phyloP scores from a whole-genome alignment of 306 rosid species.

The Ormosia semicastrata region DNA sequence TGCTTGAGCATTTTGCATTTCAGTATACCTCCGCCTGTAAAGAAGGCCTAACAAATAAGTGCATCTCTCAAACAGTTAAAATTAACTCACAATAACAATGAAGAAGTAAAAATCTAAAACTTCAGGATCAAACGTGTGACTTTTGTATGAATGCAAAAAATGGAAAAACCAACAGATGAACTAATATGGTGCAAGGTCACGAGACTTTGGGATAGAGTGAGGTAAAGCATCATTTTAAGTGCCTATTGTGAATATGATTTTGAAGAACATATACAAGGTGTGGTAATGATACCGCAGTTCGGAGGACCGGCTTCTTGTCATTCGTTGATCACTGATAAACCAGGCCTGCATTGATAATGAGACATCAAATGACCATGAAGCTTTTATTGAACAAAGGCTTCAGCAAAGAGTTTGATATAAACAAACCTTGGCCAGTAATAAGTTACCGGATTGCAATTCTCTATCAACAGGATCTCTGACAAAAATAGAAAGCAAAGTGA shows the following conservation, averaged over 20 bases:
- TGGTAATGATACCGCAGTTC: slow-evolving; percentile 67
- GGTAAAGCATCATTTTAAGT: slow-evolving; percentile 1
- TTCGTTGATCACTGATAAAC: slow-evolving; percentile 85
- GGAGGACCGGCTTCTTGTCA: slow-evolving; percentile 97
- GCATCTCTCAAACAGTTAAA: background rate
- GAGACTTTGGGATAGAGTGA: background rate
- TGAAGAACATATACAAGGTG: slow-evolving; percentile 15
- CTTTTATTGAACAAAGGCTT: slow-evolving; percentile 30
- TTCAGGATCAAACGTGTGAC: background rate
- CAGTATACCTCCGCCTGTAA: slow-evolving; percentile 72
- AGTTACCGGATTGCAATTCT: slow-evolving; percentile 66
- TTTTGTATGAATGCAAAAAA: background rate
- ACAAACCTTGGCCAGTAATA: slow-evolving; percentile 82
- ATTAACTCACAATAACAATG: background rate
- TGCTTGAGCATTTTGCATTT: slow-evolving; percentile 68
- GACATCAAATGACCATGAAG: slow-evolving; percentile 32
- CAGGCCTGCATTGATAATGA: slow-evolving; percentile 69
- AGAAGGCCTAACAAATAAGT: background rate
- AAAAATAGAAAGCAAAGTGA: slow-evolving; percentile 32
- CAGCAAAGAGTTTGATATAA: slow-evolving; percentile 1
- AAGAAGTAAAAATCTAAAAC: background rate
- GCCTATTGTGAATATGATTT: slow-evolving; percentile 24
- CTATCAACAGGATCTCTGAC: slow-evolving; percentile 69
- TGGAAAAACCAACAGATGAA: background rate
- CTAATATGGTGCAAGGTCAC: slow-evolving; percentile 7